These are phyloP conservation scores for Colletotrichum cuscutae DNA, from an alignment of 2,329 filamentous ascomycete genomes.

Conservation along the genomic window DNA sequence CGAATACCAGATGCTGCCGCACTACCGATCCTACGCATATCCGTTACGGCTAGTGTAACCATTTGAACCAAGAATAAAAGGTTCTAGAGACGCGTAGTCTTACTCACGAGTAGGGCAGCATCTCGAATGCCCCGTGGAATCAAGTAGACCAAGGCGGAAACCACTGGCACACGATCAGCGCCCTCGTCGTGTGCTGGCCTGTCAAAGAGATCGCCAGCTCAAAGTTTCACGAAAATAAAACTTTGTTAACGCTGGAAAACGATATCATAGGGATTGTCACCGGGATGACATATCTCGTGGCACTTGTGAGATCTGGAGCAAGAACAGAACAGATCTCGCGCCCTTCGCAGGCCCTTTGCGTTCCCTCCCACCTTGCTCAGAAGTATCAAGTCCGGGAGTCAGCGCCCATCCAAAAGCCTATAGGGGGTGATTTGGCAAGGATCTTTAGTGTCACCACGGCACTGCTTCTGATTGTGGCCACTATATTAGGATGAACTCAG, in stretches of 20 bases:
- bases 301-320: slow-evolving; percentile 33
- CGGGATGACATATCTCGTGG: slow-evolving; percentile 37
- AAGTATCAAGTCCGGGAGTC: no score
- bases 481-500: no score
- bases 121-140: not conserved
- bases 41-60: not conserved
- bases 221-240: slow-evolving; percentile 32
- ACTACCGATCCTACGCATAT: no score
- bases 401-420: no score
- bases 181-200: slow-evolving; percentile 40
- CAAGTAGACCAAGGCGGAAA: slow-evolving; percentile 1
- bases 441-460: no score
- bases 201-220: slow-evolving; percentile 41
- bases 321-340: slow-evolving; percentile 27
- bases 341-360: slow-evolving; percentile 34
- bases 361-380: no score
- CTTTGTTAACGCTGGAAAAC: not conserved
- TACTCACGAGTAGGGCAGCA: not conserved
- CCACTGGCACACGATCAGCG: slow-evolving; percentile 1
- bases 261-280: slow-evolving; percentile 41
- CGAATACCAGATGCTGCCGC: no score
- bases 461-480: no score
- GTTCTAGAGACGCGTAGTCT: not conserved
- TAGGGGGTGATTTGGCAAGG: no score
- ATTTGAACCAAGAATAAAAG: not conserved